Conservation (phyloP, 371 early-diverging fungal species). For the Nematocida displodere region DNA sequence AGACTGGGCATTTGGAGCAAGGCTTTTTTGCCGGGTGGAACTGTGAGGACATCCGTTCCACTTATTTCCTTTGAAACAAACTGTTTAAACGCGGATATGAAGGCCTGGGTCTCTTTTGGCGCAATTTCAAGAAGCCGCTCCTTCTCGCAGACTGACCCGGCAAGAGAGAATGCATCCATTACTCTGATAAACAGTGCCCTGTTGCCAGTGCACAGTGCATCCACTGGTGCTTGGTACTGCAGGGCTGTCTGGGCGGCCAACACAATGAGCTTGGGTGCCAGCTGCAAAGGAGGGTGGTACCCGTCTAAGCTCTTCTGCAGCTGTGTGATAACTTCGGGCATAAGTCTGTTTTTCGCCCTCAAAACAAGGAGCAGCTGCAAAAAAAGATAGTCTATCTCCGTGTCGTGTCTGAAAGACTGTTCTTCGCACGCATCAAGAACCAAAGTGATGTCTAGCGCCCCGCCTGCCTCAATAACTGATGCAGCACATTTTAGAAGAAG, state of each 20-base stretch:
- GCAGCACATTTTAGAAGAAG: background rate
- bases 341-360: background rate
- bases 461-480: background rate
- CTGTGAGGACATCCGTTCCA: too few species aligned
- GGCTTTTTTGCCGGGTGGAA: too few species aligned
- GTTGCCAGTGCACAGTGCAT: background rate
- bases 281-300: too few species aligned
- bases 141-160: background rate
- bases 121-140: background rate
- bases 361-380: background rate
- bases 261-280: slow-evolving; percentile 10
- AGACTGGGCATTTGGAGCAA: too few species aligned
- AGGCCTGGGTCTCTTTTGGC: background rate
- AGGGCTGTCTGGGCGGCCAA: background rate
- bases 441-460: background rate
- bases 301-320: background rate
- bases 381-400: slow-evolving; percentile 20
- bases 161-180: background rate
- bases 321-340: background rate
- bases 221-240: background rate
- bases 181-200: background rate
- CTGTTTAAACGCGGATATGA: background rate
- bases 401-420: background rate
- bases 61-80: too few species aligned
- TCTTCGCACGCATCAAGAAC: background rate